Evolutionary conservation across 2,329 filamentous ascomycete genomes (phyloP), one percentile per base, ranked within the genome.

Genomic region (Claviceps quebecensis): DNA sequence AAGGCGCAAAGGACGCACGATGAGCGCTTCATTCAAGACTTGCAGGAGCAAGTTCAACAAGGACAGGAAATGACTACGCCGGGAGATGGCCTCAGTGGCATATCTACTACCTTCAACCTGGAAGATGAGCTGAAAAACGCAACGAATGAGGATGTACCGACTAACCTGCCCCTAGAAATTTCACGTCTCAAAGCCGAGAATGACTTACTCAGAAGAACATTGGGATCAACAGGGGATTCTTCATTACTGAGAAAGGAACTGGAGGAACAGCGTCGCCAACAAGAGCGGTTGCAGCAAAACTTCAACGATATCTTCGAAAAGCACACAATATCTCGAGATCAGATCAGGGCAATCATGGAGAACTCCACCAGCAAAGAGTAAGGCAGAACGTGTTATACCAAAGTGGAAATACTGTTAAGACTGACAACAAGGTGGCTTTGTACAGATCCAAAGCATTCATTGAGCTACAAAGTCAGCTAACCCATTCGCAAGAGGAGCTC

Each of bases 171-270:
- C 11, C 63, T 79, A 17, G 76, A 80, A 59, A 61, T 80, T 22
- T 77, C 77, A 34, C 73, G 80, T 37, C 67, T 84, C 47, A 78
- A 76, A 60, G 76, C 80, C 5, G 81, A 84, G 63, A 82, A 81
- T 57, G 72, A 75, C 38, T 63, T 83, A 7, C 66, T 83, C 13
- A 74, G 75, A 53, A 76, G 71, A 54, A 78, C 72, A 48, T 68
- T 78, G 49, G 72, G 72, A 9, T 74, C 73, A 7, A 72, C 72
- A 7, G 74, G 75, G 1, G 77, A 80, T 56, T 76, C 73, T 52
- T 72, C 74, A 44, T 67, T 72, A 44, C 66, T 83, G 45, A 72
- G 77, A 34, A 69, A 70, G 50, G 77, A 83, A 55, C 67, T 81
- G 34, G 78, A 83, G 47, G 71, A 76, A 52, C 66, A 74, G 52